Evolutionary conservation across 148 eudicot species (phyloP).

Genomic region (Rhododendron ferrugineum): DNA sequence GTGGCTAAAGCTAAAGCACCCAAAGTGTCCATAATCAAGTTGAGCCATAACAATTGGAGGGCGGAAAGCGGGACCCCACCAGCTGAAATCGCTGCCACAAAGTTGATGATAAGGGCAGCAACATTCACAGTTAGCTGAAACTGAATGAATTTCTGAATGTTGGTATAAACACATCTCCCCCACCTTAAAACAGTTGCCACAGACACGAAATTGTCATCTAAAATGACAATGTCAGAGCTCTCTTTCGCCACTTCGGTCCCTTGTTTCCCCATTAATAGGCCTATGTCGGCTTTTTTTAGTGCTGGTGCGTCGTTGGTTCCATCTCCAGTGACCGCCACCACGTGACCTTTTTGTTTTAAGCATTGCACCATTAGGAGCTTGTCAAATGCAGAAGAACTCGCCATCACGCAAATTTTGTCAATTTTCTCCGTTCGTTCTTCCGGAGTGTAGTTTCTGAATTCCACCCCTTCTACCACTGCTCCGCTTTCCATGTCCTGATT

Average conservation of each 20-base stretch:
- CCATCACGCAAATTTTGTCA: constrained; percentile 12
- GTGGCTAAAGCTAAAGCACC: constrained; percentile 20
- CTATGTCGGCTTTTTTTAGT: constrained; percentile 7
- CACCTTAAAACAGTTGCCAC: neutral
- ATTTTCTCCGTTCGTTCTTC: constrained; percentile 14
- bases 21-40: constrained; percentile 22
- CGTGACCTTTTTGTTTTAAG: constrained; percentile 13
- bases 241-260: constrained; percentile 8
- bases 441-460: constrained; percentile 7
- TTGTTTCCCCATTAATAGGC: constrained; percentile 8
- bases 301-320: constrained; percentile 13
- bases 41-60: constrained; percentile 17
- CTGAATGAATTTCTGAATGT: constrained; percentile 16
- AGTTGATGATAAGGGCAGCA: constrained; percentile 11
- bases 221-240: constrained; percentile 7
- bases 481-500: neutral
- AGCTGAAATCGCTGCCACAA: constrained; percentile 8
- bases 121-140: constrained; percentile 16
- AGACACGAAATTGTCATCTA: constrained; percentile 2
- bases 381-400: constrained; percentile 1
- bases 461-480: constrained; percentile 7
- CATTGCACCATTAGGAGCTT: constrained; percentile 15
- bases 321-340: constrained; percentile 18
- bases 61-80: constrained; percentile 14
- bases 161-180: constrained; percentile 9